Evolutionary conservation across 495 filamentous ascomycete species (phyloP).

Genomic region (Xylaria grammica): DNA sequence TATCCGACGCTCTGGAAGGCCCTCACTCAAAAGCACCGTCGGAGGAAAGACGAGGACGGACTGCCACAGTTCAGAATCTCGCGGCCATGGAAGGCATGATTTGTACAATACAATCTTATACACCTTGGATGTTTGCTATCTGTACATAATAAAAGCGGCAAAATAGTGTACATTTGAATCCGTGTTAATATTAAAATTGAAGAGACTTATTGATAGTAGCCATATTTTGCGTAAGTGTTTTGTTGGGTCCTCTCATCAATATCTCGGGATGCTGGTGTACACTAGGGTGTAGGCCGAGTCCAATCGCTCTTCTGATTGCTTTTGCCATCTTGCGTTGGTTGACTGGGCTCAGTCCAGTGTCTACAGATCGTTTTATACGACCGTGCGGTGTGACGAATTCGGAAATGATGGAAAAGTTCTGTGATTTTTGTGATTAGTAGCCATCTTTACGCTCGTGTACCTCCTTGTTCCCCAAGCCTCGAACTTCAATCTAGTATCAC

Average conservation of each 20-base stretch:
- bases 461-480: slow-evolving; percentile 11
- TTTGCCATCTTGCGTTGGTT: slow-evolving; percentile 94
- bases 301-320: slow-evolving; percentile 85
- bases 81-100: slow-evolving; percentile 48
- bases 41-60: slow-evolving; percentile 41
- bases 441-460: not conserved
- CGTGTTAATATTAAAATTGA: slow-evolving; percentile 1
- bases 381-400: slow-evolving; percentile 87
- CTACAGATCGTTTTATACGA: slow-evolving; percentile 73
- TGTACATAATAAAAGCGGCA: slow-evolving; percentile 36
- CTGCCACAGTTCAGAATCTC: slow-evolving; percentile 48
- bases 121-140: slow-evolving; percentile 30
- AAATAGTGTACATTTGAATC: slow-evolving; percentile 26
- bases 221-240: slow-evolving; percentile 24
- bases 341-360: slow-evolving; percentile 81
- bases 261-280: slow-evolving; percentile 94
- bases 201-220: slow-evolving; percentile 14
- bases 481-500: not conserved
- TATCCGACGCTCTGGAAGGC: slow-evolving; percentile 73
- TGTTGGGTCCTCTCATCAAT: slow-evolving; percentile 47
- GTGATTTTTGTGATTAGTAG: slow-evolving; percentile 5
- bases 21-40: slow-evolving; percentile 56
- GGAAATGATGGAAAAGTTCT: slow-evolving; percentile 94
- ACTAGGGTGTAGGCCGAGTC: slow-evolving; percentile 88
- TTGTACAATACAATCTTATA: slow-evolving; percentile 38